Percentiles rank a stretch among this genome's conserved stretches.
These are phyloP conservation scores for Monilinia laxa DNA, from an alignment of 2,329 filamentous ascomycete species.

Conservation along the genomic window DNA sequence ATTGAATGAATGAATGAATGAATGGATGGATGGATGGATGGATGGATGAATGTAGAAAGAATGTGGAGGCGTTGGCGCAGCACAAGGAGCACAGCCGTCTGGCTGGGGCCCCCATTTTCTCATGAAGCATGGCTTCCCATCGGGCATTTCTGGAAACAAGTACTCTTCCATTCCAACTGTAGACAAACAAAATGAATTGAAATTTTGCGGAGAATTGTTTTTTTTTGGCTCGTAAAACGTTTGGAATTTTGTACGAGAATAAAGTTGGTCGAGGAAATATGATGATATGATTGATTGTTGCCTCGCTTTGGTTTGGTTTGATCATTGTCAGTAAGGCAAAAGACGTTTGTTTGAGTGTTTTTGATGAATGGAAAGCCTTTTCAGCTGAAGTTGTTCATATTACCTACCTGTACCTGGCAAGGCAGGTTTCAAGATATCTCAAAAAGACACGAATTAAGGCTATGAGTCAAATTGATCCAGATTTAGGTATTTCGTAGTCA, in stretches of 20 bases:
- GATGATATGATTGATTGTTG: neutral
- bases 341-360: neutral
- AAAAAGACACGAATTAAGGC: neutral
- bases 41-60: neutral
- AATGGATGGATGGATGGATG: too few species aligned
- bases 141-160: conserved; percentile 15
- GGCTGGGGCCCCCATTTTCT: neutral
- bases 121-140: neutral
- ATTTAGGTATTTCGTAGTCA: neutral
- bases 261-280: neutral
- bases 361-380: neutral
- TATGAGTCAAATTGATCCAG: conserved; percentile 7
- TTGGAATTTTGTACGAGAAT: conserved; percentile 3
- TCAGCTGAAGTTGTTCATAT: conserved; percentile 2
- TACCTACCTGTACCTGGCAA: neutral
- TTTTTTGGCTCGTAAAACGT: neutral
- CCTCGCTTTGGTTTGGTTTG: neutral
- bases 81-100: conserved; percentile 5
- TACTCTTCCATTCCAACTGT: neutral
- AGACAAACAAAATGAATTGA: conserved; percentile 13
- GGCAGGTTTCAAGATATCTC: neutral
- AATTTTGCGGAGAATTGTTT: neutral
- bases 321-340: neutral
- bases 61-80: conserved; percentile 13
- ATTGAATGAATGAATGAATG: too few species aligned